A percentile compares a stretch with the other conserved stretches of the same genome.
phyloP scores from a whole-genome alignment of 148 eudicot species.

The Rhododendron henanense region DNA sequence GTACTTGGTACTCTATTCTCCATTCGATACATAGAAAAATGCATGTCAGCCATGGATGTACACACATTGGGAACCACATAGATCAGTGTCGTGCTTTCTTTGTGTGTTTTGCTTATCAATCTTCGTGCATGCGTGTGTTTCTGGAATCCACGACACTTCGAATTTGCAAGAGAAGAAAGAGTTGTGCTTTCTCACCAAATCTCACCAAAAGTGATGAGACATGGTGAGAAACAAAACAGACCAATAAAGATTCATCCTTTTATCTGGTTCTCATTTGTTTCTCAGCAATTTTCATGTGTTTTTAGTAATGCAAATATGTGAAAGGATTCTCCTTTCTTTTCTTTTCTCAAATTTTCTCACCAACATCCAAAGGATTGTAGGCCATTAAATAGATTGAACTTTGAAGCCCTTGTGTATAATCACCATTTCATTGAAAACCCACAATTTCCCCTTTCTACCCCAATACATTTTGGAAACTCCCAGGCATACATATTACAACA shows the following conservation, averaged over 20 bases:
- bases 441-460: not conserved
- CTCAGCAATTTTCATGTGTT: not conserved
- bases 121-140: not conserved
- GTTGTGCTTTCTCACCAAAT: not conserved
- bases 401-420: not conserved
- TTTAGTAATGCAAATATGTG: not conserved
- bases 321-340: not conserved
- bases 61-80: not conserved
- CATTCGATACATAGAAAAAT: not conserved
- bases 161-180: not conserved
- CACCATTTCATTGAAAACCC: not conserved
- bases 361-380: not conserved
- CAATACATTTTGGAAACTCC: not conserved
- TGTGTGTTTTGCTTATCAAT: not conserved
- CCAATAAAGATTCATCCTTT: not conserved
- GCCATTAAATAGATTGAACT: not conserved
- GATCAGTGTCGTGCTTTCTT: not conserved
- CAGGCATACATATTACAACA: not conserved
- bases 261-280: not conserved
- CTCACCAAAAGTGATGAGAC: not conserved
- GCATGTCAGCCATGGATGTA: not conserved
- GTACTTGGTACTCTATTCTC: not conserved
- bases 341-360: not conserved
- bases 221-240: not conserved
- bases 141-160: not conserved